Conservation (phyloP, 257 asterid species). For the Solanum lycopersicoides region DNA sequence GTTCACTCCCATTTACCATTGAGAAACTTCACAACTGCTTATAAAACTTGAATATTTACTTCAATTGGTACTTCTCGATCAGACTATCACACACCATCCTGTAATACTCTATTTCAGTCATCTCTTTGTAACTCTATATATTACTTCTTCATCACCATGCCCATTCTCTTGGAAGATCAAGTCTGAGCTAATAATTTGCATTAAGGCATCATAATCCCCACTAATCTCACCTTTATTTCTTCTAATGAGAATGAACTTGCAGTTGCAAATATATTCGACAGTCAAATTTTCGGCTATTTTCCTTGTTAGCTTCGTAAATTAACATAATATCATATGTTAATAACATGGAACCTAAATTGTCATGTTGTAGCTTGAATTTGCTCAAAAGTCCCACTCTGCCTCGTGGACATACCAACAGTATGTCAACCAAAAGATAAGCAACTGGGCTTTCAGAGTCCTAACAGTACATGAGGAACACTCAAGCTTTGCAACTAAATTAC, state of each 20-base stretch:
- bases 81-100: not conserved
- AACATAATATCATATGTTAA: not conserved
- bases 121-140: not conserved
- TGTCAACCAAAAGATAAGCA: not conserved
- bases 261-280: not conserved
- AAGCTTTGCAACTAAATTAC: not conserved
- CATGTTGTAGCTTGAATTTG: not conserved
- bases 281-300: not conserved
- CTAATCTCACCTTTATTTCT: not conserved
- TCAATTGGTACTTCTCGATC: not conserved
- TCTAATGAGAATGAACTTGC: not conserved
- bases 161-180: not conserved
- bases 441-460: not conserved
- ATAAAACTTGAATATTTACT: not conserved
- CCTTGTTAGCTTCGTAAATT: not conserved
- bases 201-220: not conserved
- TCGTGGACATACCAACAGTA: not conserved
- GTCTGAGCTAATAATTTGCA: not conserved
- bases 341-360: not conserved
- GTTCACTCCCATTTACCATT: not conserved
- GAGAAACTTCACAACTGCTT: not conserved
- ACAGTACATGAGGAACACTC: not conserved
- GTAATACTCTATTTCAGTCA: not conserved
- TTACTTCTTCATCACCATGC: not conserved
- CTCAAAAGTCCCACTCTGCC: not conserved